Evolutionary conservation across 2,329 filamentous ascomycete species (phyloP).

Genomic region (Hymenoscyphus occultus): DNA sequence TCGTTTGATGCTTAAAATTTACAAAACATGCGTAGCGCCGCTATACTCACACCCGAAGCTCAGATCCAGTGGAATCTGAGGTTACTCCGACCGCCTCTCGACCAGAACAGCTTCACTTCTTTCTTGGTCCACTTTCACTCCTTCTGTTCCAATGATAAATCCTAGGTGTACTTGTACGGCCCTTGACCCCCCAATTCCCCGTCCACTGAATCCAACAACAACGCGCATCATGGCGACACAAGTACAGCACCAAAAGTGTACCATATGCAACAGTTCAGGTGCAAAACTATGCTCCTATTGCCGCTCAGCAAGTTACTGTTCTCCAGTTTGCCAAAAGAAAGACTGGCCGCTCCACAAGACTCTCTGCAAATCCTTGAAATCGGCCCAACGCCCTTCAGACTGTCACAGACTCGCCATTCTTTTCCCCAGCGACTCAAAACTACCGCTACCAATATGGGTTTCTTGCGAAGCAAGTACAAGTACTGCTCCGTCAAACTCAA

Average conservation of each 20-base stretch:
- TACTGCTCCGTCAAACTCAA: neutral
- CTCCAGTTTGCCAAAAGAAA: conserved; percentile 5
- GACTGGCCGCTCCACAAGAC: conserved; percentile 15
- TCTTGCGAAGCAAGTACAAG: neutral
- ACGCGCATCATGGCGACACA: conserved; percentile 1
- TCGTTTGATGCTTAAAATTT: no score
- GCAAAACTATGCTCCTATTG: conserved; percentile 7
- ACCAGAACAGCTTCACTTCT: no score
- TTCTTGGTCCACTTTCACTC: no score
- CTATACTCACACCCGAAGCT: no score
- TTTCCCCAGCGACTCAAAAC: neutral
- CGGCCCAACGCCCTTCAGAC: neutral
- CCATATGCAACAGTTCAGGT: neutral
- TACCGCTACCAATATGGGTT: neutral
- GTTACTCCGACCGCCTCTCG: no score
- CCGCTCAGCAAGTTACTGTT: conserved; percentile 12
- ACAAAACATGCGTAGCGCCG: no score
- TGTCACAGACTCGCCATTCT: neutral
- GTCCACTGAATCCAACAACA: neutral
- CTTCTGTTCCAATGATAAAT: no score
- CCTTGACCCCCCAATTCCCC: no score
- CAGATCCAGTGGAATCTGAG: no score
- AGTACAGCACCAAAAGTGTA: neutral
- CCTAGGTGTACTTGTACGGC: no score
- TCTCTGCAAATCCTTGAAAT: conserved; percentile 8